A percentile compares a stretch with the other conserved stretches of the same genome.
These are phyloP conservation scores for Schizochytrium sp. DNA, from an alignment of 108 stramenopile species.

Conservation along the genomic window DNA sequence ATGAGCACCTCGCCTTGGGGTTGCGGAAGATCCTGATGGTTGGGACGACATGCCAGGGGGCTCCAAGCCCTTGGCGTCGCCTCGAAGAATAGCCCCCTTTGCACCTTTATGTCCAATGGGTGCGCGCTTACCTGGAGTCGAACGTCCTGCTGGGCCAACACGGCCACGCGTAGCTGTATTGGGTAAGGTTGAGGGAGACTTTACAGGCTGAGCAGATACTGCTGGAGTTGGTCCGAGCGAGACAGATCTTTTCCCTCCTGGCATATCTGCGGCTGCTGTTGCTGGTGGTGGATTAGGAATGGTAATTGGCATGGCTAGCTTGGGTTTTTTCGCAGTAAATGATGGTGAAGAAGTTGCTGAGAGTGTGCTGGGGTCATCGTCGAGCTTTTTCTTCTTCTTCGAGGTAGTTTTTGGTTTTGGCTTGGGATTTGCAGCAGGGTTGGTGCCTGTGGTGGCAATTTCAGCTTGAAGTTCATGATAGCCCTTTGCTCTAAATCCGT, in stretches of 20 bases:
- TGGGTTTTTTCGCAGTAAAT: too few relatives aligned
- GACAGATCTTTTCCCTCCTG: too few relatives aligned
- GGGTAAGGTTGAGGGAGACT: background rate
- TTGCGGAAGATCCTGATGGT: too few relatives aligned
- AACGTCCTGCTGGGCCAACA: too few relatives aligned
- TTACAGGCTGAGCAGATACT: too few relatives aligned
- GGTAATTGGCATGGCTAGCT: background rate
- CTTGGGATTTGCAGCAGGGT: constrained; percentile 8
- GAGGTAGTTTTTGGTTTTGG: background rate
- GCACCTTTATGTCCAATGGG: background rate
- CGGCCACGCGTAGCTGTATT: background rate
- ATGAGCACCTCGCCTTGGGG: too few relatives aligned
- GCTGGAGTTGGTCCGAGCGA: too few relatives aligned
- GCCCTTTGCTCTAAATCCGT: constrained; percentile 47
- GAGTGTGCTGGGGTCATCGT: background rate
- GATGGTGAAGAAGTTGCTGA: background rate
- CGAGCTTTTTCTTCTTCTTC: constrained; percentile 14
- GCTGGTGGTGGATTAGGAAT: background rate
- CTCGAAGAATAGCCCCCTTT: background rate
- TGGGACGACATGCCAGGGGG: background rate
- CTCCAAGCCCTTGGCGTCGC: background rate
- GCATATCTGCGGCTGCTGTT: too few relatives aligned
- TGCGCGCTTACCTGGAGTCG: background rate
- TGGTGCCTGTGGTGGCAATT: background rate
- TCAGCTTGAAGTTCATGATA: constrained; percentile 12